Evolutionary conservation across 108 stramenopile species (phyloP).

Genomic region (Nannochloropsis oceanica): DNA sequence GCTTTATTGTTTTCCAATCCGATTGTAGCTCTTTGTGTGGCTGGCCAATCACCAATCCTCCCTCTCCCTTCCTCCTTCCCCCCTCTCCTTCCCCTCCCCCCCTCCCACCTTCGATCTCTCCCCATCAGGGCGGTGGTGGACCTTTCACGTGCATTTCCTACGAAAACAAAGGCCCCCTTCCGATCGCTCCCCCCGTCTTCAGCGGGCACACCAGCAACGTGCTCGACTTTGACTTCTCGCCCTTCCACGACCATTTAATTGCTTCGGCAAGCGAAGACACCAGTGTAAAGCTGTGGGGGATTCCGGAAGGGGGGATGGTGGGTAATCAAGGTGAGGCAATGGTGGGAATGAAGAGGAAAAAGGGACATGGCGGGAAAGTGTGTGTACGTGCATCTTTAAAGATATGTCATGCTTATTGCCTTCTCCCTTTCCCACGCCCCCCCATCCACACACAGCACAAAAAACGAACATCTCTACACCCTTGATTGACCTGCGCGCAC

Average conservation of each 20-base stretch:
- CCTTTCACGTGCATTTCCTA: conserved; percentile 68
- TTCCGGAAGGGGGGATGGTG: conserved; percentile 82
- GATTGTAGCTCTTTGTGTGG: too few relatives aligned
- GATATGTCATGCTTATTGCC: too few relatives aligned
- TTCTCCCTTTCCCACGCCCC: too few relatives aligned
- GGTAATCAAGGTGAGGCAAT: too few relatives aligned
- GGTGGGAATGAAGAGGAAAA: too few relatives aligned
- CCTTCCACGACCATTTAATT: conserved; percentile 82
- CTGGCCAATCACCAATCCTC: too few relatives aligned
- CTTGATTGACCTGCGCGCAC: conserved; percentile 68
- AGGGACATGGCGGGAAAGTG: too few relatives aligned
- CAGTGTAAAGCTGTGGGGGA: conserved; percentile 89
- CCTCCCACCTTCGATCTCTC: background rate
- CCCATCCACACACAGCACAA: too few relatives aligned
- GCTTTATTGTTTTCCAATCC: too few relatives aligned
- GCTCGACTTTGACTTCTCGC: conserved; percentile 91
- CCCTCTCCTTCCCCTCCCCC: background rate
- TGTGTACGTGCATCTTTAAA: too few relatives aligned
- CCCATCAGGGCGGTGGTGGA: conserved; percentile 64
- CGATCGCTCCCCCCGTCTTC: conserved; percentile 55
- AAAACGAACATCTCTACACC: conserved; percentile 62
- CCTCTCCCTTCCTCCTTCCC: too few relatives aligned
- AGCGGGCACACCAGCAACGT: conserved; percentile 81
- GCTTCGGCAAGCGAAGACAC: conserved; percentile 82
- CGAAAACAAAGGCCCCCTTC: conserved; percentile 68